Evolutionary conservation across 768 basidiomycete genomes (phyloP).

Genomic region (Dacryopinax primogenitus): DNA sequence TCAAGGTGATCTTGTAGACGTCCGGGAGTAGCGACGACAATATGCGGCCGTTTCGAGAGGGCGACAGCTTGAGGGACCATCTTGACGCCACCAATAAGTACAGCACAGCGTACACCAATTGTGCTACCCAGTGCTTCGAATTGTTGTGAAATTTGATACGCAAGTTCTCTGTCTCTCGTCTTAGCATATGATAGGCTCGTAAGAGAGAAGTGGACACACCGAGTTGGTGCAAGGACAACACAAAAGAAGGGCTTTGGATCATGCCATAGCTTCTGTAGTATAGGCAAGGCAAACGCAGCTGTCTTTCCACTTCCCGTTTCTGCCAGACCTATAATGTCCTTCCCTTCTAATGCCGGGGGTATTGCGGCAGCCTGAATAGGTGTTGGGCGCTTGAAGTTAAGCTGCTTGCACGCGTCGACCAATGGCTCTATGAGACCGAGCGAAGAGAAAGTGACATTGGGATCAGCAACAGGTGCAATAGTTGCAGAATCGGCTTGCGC

Average conservation of each 20-base stretch:
- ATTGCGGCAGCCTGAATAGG: constrained; percentile 78
- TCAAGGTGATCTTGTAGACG: constrained; percentile 87
- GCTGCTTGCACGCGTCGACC: constrained; percentile 65
- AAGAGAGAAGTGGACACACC: constrained; percentile 23
- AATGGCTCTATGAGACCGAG: constrained; percentile 85
- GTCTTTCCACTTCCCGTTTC: constrained; percentile 97
- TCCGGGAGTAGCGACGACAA: constrained; percentile 92
- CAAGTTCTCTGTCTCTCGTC: constrained; percentile 53
- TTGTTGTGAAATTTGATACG: constrained; percentile 96
- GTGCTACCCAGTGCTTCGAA: constrained; percentile 82
- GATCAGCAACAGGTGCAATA: neutral
- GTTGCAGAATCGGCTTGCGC: neutral
- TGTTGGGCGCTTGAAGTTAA: constrained; percentile 76
- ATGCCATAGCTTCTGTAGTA: constrained; percentile 92
- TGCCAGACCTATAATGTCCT: constrained; percentile 97
- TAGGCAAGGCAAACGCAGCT: constrained; percentile 90
- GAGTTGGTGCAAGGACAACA: constrained; percentile 89
- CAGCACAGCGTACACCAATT: constrained; percentile 83
- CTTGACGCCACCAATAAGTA: constrained; percentile 93
- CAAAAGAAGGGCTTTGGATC: constrained; percentile 89
- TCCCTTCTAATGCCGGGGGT: constrained; percentile 77
- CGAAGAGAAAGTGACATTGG: constrained; percentile 48
- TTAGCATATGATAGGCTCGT: neutral
- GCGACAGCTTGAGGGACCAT: constrained; percentile 82
- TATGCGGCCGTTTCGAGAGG: constrained; percentile 84